A percentile compares a stretch with the other conserved stretches of the same genome.
These are phyloP conservation scores for Halenospora varia DNA, from an alignment of 495 filamentous ascomycete species.

Conservation along the genomic window DNA sequence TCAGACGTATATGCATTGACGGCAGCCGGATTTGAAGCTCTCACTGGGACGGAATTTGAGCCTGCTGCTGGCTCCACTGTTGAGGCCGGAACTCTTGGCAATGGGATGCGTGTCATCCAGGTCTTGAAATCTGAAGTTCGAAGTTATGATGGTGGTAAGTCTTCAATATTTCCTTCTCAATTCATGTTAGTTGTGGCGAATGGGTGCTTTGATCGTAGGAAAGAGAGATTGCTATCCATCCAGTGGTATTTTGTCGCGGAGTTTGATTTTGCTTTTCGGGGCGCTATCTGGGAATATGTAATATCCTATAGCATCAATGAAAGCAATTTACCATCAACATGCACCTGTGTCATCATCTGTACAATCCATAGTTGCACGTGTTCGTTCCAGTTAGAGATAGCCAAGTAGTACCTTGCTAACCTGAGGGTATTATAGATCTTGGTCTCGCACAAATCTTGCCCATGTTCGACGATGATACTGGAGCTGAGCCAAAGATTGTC, in stretches of 20 bases:
- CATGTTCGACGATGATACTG: slow-evolving; percentile 82
- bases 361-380: too few relatives aligned
- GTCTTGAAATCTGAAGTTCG: slow-evolving; percentile 78
- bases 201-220: neutral
- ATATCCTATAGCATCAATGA: slow-evolving; percentile 32
- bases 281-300: slow-evolving; percentile 18
- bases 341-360: slow-evolving; percentile 15
- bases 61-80: slow-evolving; percentile 78
- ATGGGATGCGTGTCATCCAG: slow-evolving; percentile 74
- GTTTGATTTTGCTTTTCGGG: slow-evolving; percentile 14
- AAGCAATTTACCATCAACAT: slow-evolving; percentile 20
- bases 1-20: slow-evolving; percentile 60
- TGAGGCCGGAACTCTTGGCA: slow-evolving; percentile 72
- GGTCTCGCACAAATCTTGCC: slow-evolving; percentile 85
- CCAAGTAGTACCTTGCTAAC: slow-evolving; percentile 11
- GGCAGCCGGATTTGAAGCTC: slow-evolving; percentile 58
- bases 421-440: slow-evolving; percentile 53
- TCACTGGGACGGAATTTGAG: slow-evolving; percentile 79
- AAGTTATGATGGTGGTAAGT: slow-evolving; percentile 81
- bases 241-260: neutral
- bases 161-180: neutral
- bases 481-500: slow-evolving; percentile 66
- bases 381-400: neutral
- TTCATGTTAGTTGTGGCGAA: neutral
- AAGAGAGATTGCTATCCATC: neutral